Evolutionary conservation across 352 stramenopile species (phyloP).

Genomic region (Globisporangium polare): DNA sequence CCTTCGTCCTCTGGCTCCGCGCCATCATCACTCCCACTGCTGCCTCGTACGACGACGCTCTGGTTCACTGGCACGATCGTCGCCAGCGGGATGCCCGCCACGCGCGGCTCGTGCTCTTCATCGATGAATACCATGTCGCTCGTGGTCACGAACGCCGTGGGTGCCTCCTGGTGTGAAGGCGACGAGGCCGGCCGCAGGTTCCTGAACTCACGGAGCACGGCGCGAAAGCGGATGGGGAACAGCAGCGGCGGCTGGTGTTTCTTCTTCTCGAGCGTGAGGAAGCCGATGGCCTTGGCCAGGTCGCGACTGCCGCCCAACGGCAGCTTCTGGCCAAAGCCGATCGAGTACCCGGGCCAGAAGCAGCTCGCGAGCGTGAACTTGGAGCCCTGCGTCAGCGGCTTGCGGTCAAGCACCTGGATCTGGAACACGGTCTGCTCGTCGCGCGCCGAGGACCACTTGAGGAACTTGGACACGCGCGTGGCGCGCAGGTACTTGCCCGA

Average conservation of each 20-base stretch:
- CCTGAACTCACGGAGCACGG: slow-evolving; percentile 31
- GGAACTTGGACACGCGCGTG: slow-evolving; percentile 58
- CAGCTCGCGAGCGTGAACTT: slow-evolving; percentile 60
- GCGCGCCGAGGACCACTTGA: slow-evolving; percentile 52
- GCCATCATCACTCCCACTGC: neutral
- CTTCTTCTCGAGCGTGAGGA: slow-evolving; percentile 61
- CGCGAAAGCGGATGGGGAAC: slow-evolving; percentile 57
- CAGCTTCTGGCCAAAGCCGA: slow-evolving; percentile 57
- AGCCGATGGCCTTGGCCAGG: slow-evolving; percentile 51
- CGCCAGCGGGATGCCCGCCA: slow-evolving; percentile 36
- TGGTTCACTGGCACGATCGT: slow-evolving; percentile 9
- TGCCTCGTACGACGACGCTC: neutral
- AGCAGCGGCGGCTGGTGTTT: slow-evolving; percentile 57
- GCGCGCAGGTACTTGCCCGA: slow-evolving; percentile 55
- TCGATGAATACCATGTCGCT: slow-evolving; percentile 53
- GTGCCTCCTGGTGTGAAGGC: slow-evolving; percentile 14
- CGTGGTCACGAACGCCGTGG: slow-evolving; percentile 43
- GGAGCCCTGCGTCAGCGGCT: slow-evolving; percentile 37
- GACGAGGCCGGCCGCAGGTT: slow-evolving; percentile 21
- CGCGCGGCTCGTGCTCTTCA: slow-evolving; percentile 35
- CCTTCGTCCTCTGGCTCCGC: slow-evolving; percentile 25
- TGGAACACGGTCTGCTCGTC: slow-evolving; percentile 65
- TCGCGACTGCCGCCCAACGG: slow-evolving; percentile 43
- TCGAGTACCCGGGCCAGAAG: slow-evolving; percentile 44
- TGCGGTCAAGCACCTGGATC: slow-evolving; percentile 50